Conservation (phyloP, 2,329 filamentous ascomycete species). For the Talaromyces marneffei region DNA sequence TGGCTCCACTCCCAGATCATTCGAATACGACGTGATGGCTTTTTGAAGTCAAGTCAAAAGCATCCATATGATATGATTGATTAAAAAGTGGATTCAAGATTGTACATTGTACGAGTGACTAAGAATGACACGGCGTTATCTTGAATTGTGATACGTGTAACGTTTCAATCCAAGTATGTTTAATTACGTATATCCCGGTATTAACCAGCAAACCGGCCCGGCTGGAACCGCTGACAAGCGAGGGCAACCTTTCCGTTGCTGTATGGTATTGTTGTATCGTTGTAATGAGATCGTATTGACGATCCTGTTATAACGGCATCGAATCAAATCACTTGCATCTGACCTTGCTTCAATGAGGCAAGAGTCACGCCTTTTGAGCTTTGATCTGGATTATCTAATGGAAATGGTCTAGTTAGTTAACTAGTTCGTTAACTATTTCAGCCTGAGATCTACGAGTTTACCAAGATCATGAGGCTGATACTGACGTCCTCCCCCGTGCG, state of each 20-base stretch:
- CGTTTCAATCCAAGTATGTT: neutral
- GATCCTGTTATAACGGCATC: neutral
- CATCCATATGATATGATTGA: neutral
- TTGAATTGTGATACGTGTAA: neutral
- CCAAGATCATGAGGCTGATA: neutral
- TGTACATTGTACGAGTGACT: neutral
- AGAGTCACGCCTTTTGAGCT: neutral
- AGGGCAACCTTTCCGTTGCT: neutral
- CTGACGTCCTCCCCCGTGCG: neutral
- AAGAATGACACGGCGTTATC: neutral
- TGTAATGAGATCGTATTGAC: neutral
- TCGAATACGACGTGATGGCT: neutral
- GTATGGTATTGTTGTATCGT: neutral
- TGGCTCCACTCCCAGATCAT: neutral
- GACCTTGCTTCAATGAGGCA: neutral
- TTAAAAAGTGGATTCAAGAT: neutral
- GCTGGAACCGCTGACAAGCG: conserved; percentile 4
- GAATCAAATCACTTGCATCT: neutral
- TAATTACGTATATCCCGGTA: neutral
- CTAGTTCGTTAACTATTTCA: too few species aligned
- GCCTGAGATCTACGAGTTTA: neutral
- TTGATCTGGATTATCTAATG: neutral
- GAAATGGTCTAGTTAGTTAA: too few species aligned
- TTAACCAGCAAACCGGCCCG: conserved; percentile 1
- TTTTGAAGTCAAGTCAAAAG: neutral